Conservation (phyloP, 495 filamentous ascomycete genomes). For the Rhizodiscina lignyota region DNA sequence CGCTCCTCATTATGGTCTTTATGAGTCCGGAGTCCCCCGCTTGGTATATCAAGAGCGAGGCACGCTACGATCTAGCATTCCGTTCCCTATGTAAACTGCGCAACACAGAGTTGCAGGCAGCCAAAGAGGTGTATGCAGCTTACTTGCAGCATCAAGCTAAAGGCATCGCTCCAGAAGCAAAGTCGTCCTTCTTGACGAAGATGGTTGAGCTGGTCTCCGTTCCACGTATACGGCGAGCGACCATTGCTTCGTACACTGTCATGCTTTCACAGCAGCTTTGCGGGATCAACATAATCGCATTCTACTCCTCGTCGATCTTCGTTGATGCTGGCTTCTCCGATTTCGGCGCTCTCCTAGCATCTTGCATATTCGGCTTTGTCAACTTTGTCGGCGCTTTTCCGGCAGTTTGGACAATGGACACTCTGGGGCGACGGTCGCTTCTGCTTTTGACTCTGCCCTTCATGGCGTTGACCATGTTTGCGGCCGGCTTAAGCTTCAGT, state of each 20-base stretch:
- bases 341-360: slow-evolving; percentile 47
- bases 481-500: slow-evolving; percentile 52
- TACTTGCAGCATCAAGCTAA: slow-evolving; percentile 37
- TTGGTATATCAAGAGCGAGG: slow-evolving; percentile 46
- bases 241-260: slow-evolving; percentile 44
- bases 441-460: slow-evolving; percentile 75
- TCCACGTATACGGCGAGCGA: slow-evolving; percentile 50
- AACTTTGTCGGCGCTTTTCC: slow-evolving; percentile 79
- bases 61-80: slow-evolving; percentile 35
- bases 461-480: slow-evolving; percentile 66
- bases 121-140: slow-evolving; percentile 48
- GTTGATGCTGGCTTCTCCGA: slow-evolving; percentile 38
- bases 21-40: slow-evolving; percentile 41
- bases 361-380: slow-evolving; percentile 63
- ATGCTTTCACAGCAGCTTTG: slow-evolving; percentile 55
- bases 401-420: slow-evolving; percentile 73
- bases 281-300: slow-evolving; percentile 62
- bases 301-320: slow-evolving; percentile 70
- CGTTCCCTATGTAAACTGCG: slow-evolving; percentile 43
- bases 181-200: slow-evolving; percentile 24
- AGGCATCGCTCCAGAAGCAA: slow-evolving; percentile 2
- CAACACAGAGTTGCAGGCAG: slow-evolving; percentile 49
- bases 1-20: slow-evolving; percentile 4
- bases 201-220: slow-evolving; percentile 33
- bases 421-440: slow-evolving; percentile 58